Conservation (phyloP, 441 rosid species). For the Croton laevigatus region DNA sequence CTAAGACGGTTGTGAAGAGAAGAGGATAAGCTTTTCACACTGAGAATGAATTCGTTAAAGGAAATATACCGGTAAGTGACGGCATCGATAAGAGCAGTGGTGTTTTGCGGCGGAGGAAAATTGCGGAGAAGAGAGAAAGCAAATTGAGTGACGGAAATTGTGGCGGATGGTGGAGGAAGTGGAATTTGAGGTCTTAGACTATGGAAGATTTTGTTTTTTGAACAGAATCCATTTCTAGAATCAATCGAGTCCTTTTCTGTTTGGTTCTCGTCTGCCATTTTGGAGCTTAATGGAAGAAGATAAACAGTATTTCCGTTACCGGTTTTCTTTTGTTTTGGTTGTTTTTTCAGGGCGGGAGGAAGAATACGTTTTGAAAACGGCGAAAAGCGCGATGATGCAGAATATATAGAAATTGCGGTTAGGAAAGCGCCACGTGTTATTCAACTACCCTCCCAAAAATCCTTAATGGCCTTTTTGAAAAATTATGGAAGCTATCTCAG, state of each 20-base stretch:
- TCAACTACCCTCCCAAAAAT: too few relatives aligned
- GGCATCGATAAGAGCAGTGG: constrained; percentile 42
- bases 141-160: constrained; percentile 39
- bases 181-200: constrained; percentile 36
- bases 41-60: constrained; percentile 38
- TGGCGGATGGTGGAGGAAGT: constrained; percentile 33
- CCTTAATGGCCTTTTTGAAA: too few relatives aligned
- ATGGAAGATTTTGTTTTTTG: constrained; percentile 34
- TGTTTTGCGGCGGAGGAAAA: constrained; percentile 32
- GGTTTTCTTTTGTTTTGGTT: too few relatives aligned
- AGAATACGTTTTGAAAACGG: too few relatives aligned
- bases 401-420: too few relatives aligned
- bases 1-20: constrained; percentile 31
- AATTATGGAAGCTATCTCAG: too few relatives aligned
- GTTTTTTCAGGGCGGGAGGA: too few relatives aligned
- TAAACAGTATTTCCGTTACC: too few relatives aligned
- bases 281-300: not conserved
- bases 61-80: constrained; percentile 32
- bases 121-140: constrained; percentile 37
- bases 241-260: constrained; percentile 15
- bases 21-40: constrained; percentile 25
- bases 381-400: too few relatives aligned
- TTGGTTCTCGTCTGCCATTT: not conserved
- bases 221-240: constrained; percentile 36
- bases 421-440: too few relatives aligned